Evolutionary conservation across 73 alveolate species (phyloP).

Genomic region (Paramecium biaurelia): DNA sequence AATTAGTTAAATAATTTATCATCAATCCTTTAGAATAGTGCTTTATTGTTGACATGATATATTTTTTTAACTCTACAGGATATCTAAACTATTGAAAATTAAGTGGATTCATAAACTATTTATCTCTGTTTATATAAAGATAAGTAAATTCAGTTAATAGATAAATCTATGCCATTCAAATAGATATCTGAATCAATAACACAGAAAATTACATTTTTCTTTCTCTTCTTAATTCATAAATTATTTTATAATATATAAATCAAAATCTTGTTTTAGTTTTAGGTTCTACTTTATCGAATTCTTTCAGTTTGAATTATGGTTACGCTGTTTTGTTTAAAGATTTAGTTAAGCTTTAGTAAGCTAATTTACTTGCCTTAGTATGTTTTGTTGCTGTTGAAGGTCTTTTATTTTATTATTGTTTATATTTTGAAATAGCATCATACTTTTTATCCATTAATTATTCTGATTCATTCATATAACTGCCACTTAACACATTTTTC

Average conservation of each 20-base stretch:
- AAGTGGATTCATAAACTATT: neutral
- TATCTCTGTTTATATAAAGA: neutral
- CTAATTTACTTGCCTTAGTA: constrained; percentile 24
- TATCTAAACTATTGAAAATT: neutral
- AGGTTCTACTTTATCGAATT: constrained; percentile 10
- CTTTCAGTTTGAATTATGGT: neutral
- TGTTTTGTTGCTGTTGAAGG: constrained; percentile 20
- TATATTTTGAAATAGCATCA: constrained; percentile 6
- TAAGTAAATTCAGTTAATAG: neutral
- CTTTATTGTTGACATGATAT: neutral
- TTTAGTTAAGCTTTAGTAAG: neutral
- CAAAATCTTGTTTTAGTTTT: constrained; percentile 39
- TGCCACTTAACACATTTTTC: constrained; percentile 61
- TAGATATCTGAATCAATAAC: neutral
- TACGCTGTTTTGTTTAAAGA: neutral
- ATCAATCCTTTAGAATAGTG: neutral
- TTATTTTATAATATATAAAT: neutral
- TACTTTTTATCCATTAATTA: constrained; percentile 14
- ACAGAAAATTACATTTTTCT: neutral
- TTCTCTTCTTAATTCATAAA: neutral
- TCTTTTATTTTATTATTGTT: neutral
- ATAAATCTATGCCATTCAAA: neutral
- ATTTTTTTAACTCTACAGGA: neutral
- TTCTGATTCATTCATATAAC: constrained; percentile 49
- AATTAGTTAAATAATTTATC: neutral